Evolutionary conservation across 345 rosid species (phyloP).

Genomic region (Moricandia arvensis): DNA sequence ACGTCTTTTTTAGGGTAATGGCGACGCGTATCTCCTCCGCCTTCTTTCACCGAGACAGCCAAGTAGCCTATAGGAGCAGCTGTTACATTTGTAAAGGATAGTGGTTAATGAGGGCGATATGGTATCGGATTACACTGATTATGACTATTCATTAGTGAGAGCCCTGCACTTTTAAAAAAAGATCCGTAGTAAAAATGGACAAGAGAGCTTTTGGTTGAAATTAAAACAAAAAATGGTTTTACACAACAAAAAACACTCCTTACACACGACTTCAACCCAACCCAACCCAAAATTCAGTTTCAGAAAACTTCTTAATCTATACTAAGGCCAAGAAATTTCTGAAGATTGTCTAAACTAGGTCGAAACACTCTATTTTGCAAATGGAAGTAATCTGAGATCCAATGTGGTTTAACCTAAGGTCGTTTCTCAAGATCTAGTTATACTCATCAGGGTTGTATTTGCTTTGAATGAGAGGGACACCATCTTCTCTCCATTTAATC

Average conservation of each 20-base stretch:
- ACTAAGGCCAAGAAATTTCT: slow-evolving; percentile 3
- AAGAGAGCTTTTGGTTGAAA: neutral
- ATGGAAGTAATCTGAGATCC: slow-evolving; percentile 9
- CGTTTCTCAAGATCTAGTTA: slow-evolving; percentile 29
- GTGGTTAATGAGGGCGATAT: neutral
- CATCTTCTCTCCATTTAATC: slow-evolving; percentile 80
- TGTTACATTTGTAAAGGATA: neutral
- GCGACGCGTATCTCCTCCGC: neutral
- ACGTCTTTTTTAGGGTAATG: no score
- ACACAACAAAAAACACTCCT: slow-evolving; percentile 21
- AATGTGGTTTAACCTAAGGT: neutral
- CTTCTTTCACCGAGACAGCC: neutral
- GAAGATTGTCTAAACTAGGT: neutral
- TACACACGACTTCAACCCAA: neutral
- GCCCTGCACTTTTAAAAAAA: neutral
- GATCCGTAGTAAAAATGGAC: neutral
- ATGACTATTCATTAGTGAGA: neutral
- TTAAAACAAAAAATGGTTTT: neutral
- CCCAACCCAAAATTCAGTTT: slow-evolving; percentile 3
- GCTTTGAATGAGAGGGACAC: slow-evolving; percentile 70
- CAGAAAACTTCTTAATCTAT: neutral
- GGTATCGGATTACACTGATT: neutral
- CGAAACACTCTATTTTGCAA: neutral
- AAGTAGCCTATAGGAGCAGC: neutral
- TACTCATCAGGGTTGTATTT: slow-evolving; percentile 49